Base-by-base conservation (phyloP, 768 basidiomycete genomes). In the Panaeolus cyanescens region DNA sequence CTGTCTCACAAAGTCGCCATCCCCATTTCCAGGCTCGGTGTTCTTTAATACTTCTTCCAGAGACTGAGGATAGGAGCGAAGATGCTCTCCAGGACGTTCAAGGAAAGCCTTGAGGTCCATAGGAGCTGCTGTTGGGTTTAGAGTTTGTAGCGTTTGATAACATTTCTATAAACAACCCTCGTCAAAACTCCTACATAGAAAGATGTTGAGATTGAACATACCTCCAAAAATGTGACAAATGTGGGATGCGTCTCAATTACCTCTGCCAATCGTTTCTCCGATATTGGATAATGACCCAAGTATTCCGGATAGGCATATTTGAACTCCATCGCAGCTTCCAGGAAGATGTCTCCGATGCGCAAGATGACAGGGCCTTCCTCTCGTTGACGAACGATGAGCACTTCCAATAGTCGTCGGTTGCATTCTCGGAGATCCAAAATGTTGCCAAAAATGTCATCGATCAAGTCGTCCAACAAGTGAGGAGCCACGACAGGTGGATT, bases 401-500 rank as follows among this genome's bases (percentile, higher is more conserved):
- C 85, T 68, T 96, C 93, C 15, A 98, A 81, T n/a, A 97, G 80
- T 10, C 87, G 83, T 31, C 87, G 82, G 67, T 91, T 93, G 69
- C 91, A 90, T 70, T 92, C 90, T 17, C 92, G 85, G n/a, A 99
- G 78, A 62, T 93, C 92, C 4, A 91, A 79, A 37, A 96, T 87
- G 70, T 97, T 97, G 55, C 91, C 88, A 64, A 99, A 96, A 3
- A 96, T 89, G 32, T 93, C 90, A 42, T 93, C 91, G 55, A 97
- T 88, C 72, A 98, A 96, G 32, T 89, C 86, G 32, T 92, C 90
- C 6, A 96, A 74, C 32, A 85, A 79, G 25, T 81, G 69, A 4
- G 80, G 74, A 4, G 81, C 76, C 31, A 85, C 75, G 20, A 81
- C 72, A 61, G 78, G 71, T 69, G 81, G 81, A 39, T 79, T 71